phyloP scores from a whole-genome alignment of 768 basidiomycete species.

The Russula lepida region DNA sequence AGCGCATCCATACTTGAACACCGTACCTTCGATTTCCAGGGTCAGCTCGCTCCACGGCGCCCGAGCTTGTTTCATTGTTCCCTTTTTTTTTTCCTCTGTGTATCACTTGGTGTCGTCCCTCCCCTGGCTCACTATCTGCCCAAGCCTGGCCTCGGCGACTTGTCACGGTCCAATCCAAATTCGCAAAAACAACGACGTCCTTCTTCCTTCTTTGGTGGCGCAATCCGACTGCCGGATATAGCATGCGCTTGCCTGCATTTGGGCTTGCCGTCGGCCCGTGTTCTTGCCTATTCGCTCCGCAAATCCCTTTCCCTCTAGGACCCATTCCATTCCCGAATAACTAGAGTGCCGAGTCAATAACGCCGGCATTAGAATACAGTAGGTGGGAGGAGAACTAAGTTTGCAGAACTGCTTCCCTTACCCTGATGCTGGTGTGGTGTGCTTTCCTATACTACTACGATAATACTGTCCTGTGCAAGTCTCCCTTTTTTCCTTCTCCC shows the following conservation, averaged over 20 bases:
- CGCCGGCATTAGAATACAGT: too few relatives aligned
- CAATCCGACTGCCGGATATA: not conserved
- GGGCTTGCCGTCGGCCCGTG: not conserved
- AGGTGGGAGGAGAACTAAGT: too few relatives aligned
- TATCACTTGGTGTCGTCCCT: not conserved
- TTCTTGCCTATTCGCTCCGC: too few relatives aligned
- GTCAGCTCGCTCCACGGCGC: not conserved
- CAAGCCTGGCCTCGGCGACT: not conserved
- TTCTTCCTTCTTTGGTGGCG: not conserved
- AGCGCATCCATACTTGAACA: too few relatives aligned
- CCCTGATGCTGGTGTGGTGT: not conserved
- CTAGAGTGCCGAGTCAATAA: too few relatives aligned
- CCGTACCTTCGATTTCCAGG: not conserved
- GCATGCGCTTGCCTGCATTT: constrained; percentile 6
- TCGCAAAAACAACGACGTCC: not conserved
- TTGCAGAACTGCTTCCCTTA: not conserved
- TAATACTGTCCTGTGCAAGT: not conserved
- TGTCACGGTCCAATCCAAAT: not conserved
- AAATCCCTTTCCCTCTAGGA: too few relatives aligned
- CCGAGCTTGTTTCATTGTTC: not conserved
- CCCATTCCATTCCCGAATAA: too few relatives aligned
- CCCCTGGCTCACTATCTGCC: not conserved
- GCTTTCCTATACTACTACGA: not conserved
- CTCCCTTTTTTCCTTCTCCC: not conserved
- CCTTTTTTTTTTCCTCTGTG: not conserved